Evolutionary conservation across 257 asterid species (phyloP).

Genomic region (Thymus mandschuricus): DNA sequence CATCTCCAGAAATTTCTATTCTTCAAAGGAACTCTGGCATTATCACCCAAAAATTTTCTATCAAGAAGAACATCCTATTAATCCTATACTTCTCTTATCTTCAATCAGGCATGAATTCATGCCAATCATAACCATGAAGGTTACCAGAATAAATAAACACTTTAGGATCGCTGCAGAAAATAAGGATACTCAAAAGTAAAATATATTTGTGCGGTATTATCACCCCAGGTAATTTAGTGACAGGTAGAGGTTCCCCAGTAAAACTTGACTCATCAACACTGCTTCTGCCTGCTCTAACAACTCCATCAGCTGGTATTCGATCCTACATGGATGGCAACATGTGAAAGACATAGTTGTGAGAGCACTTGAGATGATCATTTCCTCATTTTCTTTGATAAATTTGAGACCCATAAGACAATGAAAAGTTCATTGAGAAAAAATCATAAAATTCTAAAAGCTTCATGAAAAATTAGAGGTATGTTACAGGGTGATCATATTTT

Average conservation of each 20-base stretch:
- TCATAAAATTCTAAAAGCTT: background rate
- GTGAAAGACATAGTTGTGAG: constrained; percentile 19
- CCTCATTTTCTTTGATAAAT: constrained; percentile 9
- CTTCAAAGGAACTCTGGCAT: constrained; percentile 16
- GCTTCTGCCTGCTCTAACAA: constrained; percentile 90
- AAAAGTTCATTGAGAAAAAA: background rate
- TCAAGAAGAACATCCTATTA: background rate
- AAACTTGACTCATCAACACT: constrained; percentile 97
- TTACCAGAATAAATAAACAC: constrained; percentile 23
- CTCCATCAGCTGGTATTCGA: constrained; percentile 98
- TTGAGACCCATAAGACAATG: constrained; percentile 3
- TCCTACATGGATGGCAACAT: constrained; percentile 58
- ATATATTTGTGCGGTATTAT: constrained; percentile 30
- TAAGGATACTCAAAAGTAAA: constrained; percentile 9
- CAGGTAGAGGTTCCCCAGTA: constrained; percentile 97
- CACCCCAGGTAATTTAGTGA: constrained; percentile 98
- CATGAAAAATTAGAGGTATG: constrained; percentile 27
- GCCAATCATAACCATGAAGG: constrained; percentile 24
- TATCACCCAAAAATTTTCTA: constrained; percentile 17
- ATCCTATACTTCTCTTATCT: background rate
- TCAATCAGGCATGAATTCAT: constrained; percentile 18
- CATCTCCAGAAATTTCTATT: background rate
- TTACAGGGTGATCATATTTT: background rate
- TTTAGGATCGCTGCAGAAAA: constrained; percentile 3
- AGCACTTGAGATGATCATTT: constrained; percentile 9